phyloP scores from a whole-genome alignment of 306 rosid species.

The Acacia confusa region DNA sequence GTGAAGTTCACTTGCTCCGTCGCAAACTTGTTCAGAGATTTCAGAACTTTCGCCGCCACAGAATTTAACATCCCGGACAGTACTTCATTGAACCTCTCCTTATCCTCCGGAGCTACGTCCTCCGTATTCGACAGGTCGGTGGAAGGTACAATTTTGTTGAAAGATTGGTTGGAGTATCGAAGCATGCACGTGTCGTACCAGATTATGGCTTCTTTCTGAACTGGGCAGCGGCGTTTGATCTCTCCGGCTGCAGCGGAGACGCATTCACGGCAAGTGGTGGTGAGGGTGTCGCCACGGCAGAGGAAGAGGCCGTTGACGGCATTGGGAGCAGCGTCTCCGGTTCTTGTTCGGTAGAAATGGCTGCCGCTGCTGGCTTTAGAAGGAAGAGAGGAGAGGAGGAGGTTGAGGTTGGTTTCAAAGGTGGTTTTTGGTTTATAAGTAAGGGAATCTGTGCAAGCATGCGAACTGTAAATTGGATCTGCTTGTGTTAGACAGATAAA shows the following conservation, averaged over 20 bases:
- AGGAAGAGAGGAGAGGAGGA: conserved; percentile 37
- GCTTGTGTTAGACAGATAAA: neutral
- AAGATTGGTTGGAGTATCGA: conserved; percentile 29
- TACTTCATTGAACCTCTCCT: conserved; percentile 35
- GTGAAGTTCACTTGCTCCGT: conserved; percentile 41
- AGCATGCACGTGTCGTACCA: conserved; percentile 43
- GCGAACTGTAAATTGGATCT: conserved; percentile 1
- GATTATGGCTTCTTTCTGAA: conserved; percentile 17
- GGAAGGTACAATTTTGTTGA: conserved; percentile 17
- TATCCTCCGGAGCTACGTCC: conserved; percentile 5
- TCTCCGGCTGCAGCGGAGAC: conserved; percentile 9
- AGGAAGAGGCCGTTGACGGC: conserved; percentile 31
- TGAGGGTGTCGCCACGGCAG: conserved; percentile 31
- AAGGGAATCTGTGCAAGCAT: conserved; percentile 11
- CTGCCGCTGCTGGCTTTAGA: conserved; percentile 27
- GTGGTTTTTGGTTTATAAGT: conserved; percentile 23
- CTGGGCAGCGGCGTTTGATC: conserved; percentile 1
- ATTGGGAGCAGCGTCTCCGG: neutral
- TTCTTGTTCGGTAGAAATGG: conserved; percentile 12
- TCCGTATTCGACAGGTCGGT: neutral
- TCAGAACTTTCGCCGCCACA: conserved; percentile 22
- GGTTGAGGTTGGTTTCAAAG: conserved; percentile 33
- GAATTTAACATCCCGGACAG: conserved; percentile 33
- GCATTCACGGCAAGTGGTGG: conserved; percentile 9
- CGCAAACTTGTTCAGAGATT: conserved; percentile 39